These are phyloP conservation scores for Candida railenensis DNA, from an alignment of 805 yeast species.

Conservation along the genomic window DNA sequence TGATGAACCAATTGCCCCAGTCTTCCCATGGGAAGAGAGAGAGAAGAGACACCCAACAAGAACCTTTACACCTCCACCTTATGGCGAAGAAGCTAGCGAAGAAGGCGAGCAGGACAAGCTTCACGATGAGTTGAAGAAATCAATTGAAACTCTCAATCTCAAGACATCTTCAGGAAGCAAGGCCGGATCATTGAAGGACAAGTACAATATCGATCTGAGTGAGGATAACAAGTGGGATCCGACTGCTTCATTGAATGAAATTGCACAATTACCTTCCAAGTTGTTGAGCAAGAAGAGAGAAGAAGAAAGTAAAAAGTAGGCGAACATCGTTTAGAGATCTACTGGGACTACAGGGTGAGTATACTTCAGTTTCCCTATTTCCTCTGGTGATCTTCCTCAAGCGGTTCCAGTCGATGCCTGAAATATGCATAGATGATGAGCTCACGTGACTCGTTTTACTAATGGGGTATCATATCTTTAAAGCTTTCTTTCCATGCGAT, in stretches of 20 bases:
- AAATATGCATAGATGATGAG: too few species aligned
- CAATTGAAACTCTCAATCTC: conserved; percentile 9
- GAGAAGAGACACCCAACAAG: conserved; percentile 21
- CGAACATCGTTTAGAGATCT: neutral
- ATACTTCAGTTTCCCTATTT: neutral
- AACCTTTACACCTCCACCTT: conserved; percentile 16
- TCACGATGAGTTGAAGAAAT: conserved; percentile 8
- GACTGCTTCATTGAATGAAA: conserved; percentile 24
- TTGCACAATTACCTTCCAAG: conserved; percentile 24
- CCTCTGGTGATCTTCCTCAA: too few species aligned
- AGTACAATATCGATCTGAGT: conserved; percentile 3
- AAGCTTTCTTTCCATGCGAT: too few species aligned
- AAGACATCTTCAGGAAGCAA: neutral
- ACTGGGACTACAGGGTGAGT: neutral
- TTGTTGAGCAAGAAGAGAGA: conserved; percentile 18
- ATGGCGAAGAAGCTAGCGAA: conserved; percentile 1
- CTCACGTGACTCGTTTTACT: too few species aligned
- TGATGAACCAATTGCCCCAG: conserved; percentile 8
- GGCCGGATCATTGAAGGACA: conserved; percentile 1
- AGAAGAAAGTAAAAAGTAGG: conserved; percentile 7
- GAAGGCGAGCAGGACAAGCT: conserved; percentile 3
- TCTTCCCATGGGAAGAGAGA: conserved; percentile 33
- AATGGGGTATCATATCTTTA: too few species aligned
- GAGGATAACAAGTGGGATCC: conserved; percentile 19
- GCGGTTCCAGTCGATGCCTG: too few species aligned